A percentile compares a stretch with the other conserved stretches of the same genome.
Evolutionary conservation across 2,329 filamentous ascomycete species (phyloP).

Genomic region (Alternaria triticina): DNA sequence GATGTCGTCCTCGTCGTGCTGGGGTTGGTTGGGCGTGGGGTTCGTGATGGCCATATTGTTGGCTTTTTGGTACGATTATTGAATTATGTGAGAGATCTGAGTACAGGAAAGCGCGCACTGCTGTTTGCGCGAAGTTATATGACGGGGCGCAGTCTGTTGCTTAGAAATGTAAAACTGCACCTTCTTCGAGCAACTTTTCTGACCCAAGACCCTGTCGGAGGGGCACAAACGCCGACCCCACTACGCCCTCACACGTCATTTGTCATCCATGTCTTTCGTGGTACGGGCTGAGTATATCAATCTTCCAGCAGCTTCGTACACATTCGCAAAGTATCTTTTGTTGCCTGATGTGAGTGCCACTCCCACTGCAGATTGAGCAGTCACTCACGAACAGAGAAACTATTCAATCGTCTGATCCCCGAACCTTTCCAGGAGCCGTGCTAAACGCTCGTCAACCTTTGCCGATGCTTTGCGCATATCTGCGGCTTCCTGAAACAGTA

Average conservation of each 20-base stretch:
- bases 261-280: constrained; percentile 13
- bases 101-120: neutral
- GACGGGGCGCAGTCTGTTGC: constrained; percentile 22
- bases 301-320: no score
- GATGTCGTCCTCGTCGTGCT: constrained; percentile 39
- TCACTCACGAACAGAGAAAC: no score
- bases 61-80: neutral
- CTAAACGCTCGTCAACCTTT: neutral
- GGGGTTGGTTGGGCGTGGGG: constrained; percentile 26
- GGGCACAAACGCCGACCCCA: constrained; percentile 27
- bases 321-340: no score
- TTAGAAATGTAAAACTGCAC: constrained; percentile 42
- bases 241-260: constrained; percentile 38
- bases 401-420: no score
- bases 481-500: neutral
- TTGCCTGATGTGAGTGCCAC: no score
- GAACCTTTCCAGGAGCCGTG: neutral
- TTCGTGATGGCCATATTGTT: constrained; percentile 34
- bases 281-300: no score
- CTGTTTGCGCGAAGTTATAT: constrained; percentile 15
- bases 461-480: neutral
- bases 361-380: no score
- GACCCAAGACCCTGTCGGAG: constrained; percentile 25
- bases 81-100: neutral
- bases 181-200: constrained; percentile 42